Conservation (phyloP, 108 stramenopile species). For the Pseudonitzschia multistriata region DNA sequence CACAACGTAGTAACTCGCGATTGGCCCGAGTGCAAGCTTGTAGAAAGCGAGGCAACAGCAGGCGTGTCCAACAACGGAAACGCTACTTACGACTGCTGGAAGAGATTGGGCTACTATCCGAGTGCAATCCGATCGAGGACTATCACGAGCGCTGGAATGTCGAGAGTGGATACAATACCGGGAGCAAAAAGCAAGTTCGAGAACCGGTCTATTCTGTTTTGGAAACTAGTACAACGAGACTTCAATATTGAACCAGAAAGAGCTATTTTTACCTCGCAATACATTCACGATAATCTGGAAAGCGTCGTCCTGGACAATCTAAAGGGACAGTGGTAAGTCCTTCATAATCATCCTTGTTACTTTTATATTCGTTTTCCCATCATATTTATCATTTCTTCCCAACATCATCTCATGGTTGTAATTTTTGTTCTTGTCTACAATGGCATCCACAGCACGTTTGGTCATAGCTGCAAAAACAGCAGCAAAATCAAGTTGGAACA, state of each 20-base stretch:
- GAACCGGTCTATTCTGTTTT: conserved; percentile 40
- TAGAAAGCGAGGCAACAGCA: not conserved
- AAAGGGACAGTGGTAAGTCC: conserved; percentile 60
- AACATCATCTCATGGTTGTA: not conserved
- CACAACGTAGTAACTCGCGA: conserved; percentile 29
- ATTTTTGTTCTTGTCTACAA: not conserved
- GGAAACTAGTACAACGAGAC: conserved; percentile 44
- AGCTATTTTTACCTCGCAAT: conserved; percentile 38
- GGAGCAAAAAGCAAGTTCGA: conserved; percentile 21
- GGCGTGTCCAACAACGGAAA: not conserved
- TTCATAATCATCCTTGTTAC: not conserved
- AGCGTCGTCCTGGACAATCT: conserved; percentile 68
- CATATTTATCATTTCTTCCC: not conserved
- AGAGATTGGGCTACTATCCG: conserved; percentile 30
- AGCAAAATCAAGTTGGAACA: conserved; percentile 33
- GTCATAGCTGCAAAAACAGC: conserved; percentile 57
- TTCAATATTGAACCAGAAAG: conserved; percentile 40
- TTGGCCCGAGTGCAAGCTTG: conserved; percentile 29
- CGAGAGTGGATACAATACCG: conserved; percentile 30
- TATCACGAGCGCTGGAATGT: conserved; percentile 81
- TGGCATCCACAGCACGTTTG: conserved; percentile 22
- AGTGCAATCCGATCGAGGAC: conserved; percentile 72
- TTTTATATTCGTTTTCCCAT: conserved; percentile 10
- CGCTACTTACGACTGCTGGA: conserved; percentile 32
- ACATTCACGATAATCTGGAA: conserved; percentile 48